Conservation (phyloP, 306 rosid species). For the Coriaria nepalensis region DNA sequence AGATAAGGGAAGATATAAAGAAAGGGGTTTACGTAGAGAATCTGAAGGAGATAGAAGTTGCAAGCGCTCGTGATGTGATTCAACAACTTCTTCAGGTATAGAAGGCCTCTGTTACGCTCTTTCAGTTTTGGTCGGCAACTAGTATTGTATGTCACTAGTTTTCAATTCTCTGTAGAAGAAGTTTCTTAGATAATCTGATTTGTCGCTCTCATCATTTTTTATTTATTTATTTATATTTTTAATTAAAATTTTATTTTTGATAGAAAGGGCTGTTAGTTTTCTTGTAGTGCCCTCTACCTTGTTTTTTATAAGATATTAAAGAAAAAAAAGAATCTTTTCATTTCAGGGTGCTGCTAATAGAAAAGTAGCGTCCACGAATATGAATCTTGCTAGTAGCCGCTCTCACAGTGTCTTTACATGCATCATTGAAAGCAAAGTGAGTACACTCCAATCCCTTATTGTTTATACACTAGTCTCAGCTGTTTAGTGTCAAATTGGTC, state of each 20-base stretch:
- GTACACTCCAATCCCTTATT: slow-evolving; percentile 5
- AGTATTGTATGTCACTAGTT: background rate
- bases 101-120: slow-evolving; percentile 1
- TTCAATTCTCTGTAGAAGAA: no score
- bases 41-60: slow-evolving; percentile 78
- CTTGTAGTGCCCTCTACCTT: background rate
- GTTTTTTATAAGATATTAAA: background rate
- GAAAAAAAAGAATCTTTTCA: background rate
- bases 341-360: slow-evolving; percentile 84
- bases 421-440: slow-evolving; percentile 84
- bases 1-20: slow-evolving; percentile 90
- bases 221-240: no score
- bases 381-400: slow-evolving; percentile 96
- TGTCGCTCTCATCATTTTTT: no score
- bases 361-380: slow-evolving; percentile 96
- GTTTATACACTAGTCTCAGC: slow-evolving; percentile 5
- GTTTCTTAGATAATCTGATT: no score
- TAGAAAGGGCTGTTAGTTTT: background rate
- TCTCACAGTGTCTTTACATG: slow-evolving; percentile 98
- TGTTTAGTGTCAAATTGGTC: background rate
- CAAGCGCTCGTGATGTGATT: slow-evolving; percentile 86
- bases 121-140: background rate
- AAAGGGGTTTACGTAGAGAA: slow-evolving; percentile 94
- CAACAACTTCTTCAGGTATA: slow-evolving; percentile 79
- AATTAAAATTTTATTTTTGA: background rate